A percentile compares a stretch with the other conserved stretches of the same genome.
phyloP scores from a whole-genome alignment of 148 eudicot species.

The Fallopia convolvulus region DNA sequence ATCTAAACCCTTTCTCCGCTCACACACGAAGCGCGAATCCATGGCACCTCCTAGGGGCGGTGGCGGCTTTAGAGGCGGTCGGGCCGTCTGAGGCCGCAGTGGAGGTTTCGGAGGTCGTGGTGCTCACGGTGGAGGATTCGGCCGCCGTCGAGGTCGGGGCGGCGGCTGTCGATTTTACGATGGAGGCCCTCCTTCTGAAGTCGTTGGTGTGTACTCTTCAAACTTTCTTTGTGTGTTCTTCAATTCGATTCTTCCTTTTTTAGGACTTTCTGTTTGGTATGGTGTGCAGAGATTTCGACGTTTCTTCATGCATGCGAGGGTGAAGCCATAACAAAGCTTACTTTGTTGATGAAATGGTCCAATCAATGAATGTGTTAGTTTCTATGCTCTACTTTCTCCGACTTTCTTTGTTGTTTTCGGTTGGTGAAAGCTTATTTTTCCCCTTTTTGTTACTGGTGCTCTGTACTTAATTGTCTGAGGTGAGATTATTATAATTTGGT shows the following conservation, averaged over 20 bases:
- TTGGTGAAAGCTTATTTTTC: not conserved
- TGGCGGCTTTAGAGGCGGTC: slow-evolving; percentile 36
- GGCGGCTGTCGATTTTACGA: slow-evolving; percentile 33
- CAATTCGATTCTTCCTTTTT: not conserved
- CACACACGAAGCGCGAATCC: not conserved
- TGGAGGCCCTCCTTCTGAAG: slow-evolving; percentile 86
- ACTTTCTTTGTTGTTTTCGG: not conserved
- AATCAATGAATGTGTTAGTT: slow-evolving; percentile 80
- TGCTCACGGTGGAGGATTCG: slow-evolving; percentile 29
- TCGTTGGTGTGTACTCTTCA: slow-evolving; percentile 40
- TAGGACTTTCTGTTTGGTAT: not conserved
- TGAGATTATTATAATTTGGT: too few species aligned
- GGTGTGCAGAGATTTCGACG: slow-evolving; percentile 56
- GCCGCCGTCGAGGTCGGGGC: slow-evolving; percentile 43
- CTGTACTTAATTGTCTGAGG: too few species aligned
- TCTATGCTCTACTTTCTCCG: not conserved
- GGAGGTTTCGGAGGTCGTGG: slow-evolving; percentile 28
- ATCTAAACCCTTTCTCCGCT: not conserved
- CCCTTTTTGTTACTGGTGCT: too few species aligned
- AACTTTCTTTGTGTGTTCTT: not conserved
- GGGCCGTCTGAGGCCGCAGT: slow-evolving; percentile 46
- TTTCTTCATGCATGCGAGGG: slow-evolving; percentile 87
- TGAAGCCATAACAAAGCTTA: slow-evolving; percentile 80
- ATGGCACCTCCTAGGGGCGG: slow-evolving; percentile 76
- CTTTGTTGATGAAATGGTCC: slow-evolving; percentile 97